Evolutionary conservation across 805 yeast species (phyloP), one percentile per base, ranked within the genome.

Genomic region (Candida chauliodis): DNA sequence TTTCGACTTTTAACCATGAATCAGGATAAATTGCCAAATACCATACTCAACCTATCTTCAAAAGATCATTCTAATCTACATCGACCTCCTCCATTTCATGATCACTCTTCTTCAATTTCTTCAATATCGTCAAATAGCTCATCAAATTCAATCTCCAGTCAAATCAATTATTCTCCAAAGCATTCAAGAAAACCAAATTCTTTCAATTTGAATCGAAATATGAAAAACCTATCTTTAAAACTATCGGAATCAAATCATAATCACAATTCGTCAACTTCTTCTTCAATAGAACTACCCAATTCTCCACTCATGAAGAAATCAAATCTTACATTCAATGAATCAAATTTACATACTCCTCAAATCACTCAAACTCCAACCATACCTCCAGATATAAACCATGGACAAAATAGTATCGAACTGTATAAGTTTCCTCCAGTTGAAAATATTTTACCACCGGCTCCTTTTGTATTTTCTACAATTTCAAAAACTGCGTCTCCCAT

Each of bases 181-280:
- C 69, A 63, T 37, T 48, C 61, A n/a, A 52, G 61, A 23, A 55
- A 57, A 37, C 56, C 61, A 8, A 51, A 55, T 32, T 47, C 57
- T 25, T 51, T 58, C 23, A 47, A 53, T 27, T 45, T 57, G 31
- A 61, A 58, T 37, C 47, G 68, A 40, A 66, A 65, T 47, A 63
- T 61, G 59, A 66, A 67, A 51, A 60, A 59, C 37, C 47, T 68
- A 30, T 58, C 61, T 41, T 54, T 67, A 33, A 60, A 64, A 41
- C 44, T 59, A 18, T 46, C 38, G 7, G 38, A 30, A 22, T 15
- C 41, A 15, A 25, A 31, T 9, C 35, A 21, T 3, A 29, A 26
- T n/a, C 13, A 6, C 7, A 33, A 17, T 25, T 33, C 27, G 6
- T 11, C n/a, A 3, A 4, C 4, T n/a, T 16, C 29, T 8, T 16